Conservation (phyloP, 345 rosid genomes). For the Schrenkiella parvula region DNA sequence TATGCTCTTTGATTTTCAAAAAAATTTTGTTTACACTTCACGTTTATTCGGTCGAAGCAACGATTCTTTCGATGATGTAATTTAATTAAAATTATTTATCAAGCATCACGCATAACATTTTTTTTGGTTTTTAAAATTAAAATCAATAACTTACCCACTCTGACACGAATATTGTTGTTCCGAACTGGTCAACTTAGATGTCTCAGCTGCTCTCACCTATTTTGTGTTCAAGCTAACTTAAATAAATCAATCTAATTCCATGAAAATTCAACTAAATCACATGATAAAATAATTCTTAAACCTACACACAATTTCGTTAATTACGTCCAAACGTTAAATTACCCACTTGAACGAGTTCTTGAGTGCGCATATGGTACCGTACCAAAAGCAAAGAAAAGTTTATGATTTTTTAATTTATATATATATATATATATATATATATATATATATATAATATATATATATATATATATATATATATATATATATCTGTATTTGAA, state of each 20-base stretch:
- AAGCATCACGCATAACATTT: not conserved
- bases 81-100: not conserved
- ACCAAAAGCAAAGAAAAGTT: not conserved
- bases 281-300: not conserved
- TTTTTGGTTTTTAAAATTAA: not conserved
- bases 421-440: too few relatives aligned
- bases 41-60: not conserved
- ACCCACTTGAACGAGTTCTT: not conserved
- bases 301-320: not conserved
- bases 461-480: too few relatives aligned
- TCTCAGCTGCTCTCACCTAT: conserved; percentile 26
- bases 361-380: conserved; percentile 25
- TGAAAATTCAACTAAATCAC: conserved; percentile 2
- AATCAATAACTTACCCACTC: not conserved
- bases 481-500: too few relatives aligned
- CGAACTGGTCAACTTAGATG: conserved; percentile 18
- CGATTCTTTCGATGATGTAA: not conserved
- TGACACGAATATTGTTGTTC: conserved; percentile 11
- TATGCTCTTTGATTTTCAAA: not conserved
- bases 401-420: not conserved
- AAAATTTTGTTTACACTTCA: not conserved
- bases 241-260: not conserved
- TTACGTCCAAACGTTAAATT: not conserved
- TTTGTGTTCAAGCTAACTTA: not conserved
- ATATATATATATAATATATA: too few relatives aligned